A percentile compares a stretch with the other conserved stretches of the same genome.
These are phyloP conservation scores for Gyrodon lividus DNA, from an alignment of 768 basidiomycete species.

Conservation along the genomic window DNA sequence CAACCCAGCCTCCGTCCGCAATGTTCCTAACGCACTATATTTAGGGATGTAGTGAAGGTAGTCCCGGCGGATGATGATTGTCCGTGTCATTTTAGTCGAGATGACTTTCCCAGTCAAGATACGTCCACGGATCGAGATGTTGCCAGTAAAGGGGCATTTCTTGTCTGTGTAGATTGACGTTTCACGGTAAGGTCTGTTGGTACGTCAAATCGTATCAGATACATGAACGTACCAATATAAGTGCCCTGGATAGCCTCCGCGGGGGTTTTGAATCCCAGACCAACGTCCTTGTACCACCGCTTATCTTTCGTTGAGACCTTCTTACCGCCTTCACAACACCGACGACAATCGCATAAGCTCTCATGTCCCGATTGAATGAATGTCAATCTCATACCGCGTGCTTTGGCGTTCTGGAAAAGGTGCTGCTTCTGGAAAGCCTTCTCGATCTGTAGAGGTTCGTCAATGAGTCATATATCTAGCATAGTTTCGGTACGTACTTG, in stretches of 20 bases:
- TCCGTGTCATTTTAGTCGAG: conserved; percentile 99
- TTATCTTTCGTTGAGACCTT: conserved; percentile 93
- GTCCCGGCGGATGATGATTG: conserved; percentile 93
- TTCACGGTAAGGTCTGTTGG: neutral
- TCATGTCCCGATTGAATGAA: conserved; percentile 3
- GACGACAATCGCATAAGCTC: conserved; percentile 10
- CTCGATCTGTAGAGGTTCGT: conserved; percentile 63
- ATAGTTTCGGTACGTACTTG: conserved; percentile 41
- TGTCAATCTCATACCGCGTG: conserved; percentile 64
- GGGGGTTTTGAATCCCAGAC: conserved; percentile 95
- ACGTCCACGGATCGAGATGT: conserved; percentile 97
- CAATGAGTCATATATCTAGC: neutral
- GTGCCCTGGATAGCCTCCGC: conserved; percentile 92
- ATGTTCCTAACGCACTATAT: conserved; percentile 71
- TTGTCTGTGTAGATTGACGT: conserved; percentile 62
- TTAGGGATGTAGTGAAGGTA: conserved; percentile 97
- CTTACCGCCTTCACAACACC: conserved; percentile 57
- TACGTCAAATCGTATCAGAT: neutral
- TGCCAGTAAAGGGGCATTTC: conserved; percentile 98
- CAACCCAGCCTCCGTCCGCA: neutral
- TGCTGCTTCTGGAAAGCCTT: conserved; percentile 98
- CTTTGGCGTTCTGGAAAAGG: conserved; percentile 97
- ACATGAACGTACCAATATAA: conserved; percentile 77
- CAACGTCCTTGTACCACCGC: conserved; percentile 99
- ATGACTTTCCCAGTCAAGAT: conserved; percentile 97